Evolutionary conservation across 1,284 basidiomycete genomes (phyloP).

Genomic region (Rhodotorula sp.): DNA sequence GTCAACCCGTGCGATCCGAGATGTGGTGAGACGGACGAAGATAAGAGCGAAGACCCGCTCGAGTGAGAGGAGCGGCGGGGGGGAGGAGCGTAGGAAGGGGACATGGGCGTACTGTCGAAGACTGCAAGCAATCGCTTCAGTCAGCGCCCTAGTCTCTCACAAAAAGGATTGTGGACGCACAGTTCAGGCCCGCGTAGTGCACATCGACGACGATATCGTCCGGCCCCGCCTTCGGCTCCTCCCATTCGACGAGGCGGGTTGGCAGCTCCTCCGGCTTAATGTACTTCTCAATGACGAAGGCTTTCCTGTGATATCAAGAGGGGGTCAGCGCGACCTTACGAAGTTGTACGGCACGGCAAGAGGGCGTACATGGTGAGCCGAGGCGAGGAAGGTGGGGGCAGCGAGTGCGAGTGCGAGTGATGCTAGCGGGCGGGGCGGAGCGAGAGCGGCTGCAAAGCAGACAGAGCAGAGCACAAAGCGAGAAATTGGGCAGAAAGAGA

Average conservation of each 20-base stretch:
- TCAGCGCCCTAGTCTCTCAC: not conserved
- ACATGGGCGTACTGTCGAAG: constrained; percentile 61
- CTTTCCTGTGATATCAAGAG: constrained; percentile 63
- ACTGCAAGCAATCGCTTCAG: constrained; percentile 46
- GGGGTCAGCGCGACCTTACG: not conserved
- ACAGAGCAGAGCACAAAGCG: too few relatives aligned
- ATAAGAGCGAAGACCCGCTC: too few relatives aligned
- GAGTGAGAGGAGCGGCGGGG: not conserved
- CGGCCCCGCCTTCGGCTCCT: constrained; percentile 61
- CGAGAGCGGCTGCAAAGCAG: not conserved
- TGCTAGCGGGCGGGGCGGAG: not conserved
- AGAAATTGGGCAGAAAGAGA: too few relatives aligned
- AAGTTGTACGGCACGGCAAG: not conserved
- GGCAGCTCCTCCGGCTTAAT: constrained; percentile 61
- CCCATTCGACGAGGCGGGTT: constrained; percentile 59
- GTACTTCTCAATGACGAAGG: constrained; percentile 70
- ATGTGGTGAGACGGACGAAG: too few relatives aligned
- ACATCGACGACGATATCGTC: constrained; percentile 79
- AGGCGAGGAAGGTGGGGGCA: not conserved
- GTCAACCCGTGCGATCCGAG: not conserved
- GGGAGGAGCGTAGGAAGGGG: not conserved
- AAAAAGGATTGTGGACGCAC: not conserved
- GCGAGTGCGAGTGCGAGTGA: not conserved
- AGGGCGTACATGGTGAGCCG: not conserved
- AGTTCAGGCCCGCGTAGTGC: constrained; percentile 64